These are phyloP conservation scores for Phytophthora idaei DNA, from an alignment of 352 stramenopile genomes.

Conservation along the genomic window DNA sequence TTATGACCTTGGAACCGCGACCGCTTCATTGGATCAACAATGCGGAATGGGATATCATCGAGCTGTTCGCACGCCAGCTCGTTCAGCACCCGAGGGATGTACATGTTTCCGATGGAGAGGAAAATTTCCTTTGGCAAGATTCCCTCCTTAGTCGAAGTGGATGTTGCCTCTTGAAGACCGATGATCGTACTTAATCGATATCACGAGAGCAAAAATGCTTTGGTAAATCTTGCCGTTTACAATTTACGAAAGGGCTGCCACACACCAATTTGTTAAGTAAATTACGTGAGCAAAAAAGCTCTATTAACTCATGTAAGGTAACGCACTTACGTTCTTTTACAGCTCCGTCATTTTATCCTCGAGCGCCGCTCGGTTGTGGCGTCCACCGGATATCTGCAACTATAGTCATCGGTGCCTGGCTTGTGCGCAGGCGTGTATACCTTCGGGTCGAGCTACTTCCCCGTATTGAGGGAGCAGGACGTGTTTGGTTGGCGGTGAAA, in stretches of 20 bases:
- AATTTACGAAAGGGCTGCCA: background rate
- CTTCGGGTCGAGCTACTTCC: too few species aligned
- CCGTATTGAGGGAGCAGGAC: too few species aligned
- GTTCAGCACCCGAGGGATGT: background rate
- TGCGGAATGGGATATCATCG: background rate
- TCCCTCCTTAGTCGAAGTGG: background rate
- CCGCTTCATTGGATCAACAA: background rate
- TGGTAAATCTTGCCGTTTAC: background rate
- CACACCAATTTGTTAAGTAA: background rate
- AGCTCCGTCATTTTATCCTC: too few species aligned
- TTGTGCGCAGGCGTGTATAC: too few species aligned
- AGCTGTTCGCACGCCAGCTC: background rate
- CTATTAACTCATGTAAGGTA: too few species aligned
- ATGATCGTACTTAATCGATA: background rate
- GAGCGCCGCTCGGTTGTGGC: too few species aligned
- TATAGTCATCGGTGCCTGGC: too few species aligned
- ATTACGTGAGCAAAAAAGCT: background rate
- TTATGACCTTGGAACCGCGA: background rate
- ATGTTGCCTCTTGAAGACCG: background rate
- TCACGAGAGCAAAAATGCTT: background rate
- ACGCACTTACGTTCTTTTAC: too few species aligned
- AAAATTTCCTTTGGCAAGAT: background rate
- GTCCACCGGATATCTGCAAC: too few species aligned
- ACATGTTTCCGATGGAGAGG: background rate
- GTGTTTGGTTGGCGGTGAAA: too few species aligned